Conservation (phyloP, 257 asterid species). For the Anisodus acutangulus region DNA sequence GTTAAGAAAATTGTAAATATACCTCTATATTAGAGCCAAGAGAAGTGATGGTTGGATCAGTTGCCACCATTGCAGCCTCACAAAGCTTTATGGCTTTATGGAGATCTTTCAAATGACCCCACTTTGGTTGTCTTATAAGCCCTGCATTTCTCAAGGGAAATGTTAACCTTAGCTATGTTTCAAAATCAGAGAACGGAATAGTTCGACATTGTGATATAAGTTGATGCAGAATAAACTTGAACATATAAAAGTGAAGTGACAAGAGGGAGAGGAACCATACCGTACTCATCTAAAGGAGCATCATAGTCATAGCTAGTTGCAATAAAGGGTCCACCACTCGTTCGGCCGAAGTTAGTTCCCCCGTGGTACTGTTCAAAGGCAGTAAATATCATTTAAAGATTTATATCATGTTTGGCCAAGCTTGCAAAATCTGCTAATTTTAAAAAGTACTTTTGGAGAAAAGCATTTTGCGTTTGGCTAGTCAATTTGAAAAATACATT, state of each 20-base stretch:
- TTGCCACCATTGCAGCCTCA: conserved; percentile 77
- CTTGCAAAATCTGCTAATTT: too few species aligned
- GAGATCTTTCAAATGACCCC: conserved; percentile 85
- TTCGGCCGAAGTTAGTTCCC: conserved; percentile 89
- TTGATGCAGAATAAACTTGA: not conserved
- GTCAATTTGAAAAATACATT: too few species aligned
- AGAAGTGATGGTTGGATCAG: conserved; percentile 69
- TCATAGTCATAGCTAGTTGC: conserved; percentile 89
- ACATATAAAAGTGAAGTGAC: not conserved
- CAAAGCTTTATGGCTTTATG: conserved; percentile 86
- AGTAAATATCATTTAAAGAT: conserved; percentile 15
- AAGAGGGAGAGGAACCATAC: conserved; percentile 44
- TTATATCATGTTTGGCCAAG: too few species aligned
- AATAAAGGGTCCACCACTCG: conserved; percentile 87
- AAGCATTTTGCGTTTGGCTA: too few species aligned
- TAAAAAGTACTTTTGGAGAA: too few species aligned
- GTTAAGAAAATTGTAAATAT: not conserved
- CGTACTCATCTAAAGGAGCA: conserved; percentile 95
- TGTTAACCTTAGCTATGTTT: not conserved
- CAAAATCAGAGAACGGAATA: not conserved
- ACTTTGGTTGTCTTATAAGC: conserved; percentile 73
- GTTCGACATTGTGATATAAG: not conserved
- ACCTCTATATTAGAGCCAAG: conserved; percentile 77
- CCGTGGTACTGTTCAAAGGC: conserved; percentile 73
- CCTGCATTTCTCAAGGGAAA: conserved; percentile 45